A percentile compares a stretch with the other conserved stretches of the same genome.
These are phyloP conservation scores for Venturia pyrina DNA, from an alignment of 2,329 filamentous ascomycete genomes.

Conservation along the genomic window DNA sequence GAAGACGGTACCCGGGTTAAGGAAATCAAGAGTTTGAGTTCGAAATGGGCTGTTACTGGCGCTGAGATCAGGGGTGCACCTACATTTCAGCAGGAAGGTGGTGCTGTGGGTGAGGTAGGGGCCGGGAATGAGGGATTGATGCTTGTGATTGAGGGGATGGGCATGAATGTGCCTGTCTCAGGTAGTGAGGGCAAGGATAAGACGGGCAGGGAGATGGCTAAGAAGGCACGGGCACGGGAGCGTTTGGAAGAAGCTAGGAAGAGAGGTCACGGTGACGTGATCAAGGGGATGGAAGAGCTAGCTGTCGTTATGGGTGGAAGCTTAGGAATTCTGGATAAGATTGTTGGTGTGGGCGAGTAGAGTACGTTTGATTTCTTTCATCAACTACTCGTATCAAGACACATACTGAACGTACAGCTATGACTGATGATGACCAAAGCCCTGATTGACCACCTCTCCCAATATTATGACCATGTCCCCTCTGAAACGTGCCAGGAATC, in stretches of 20 bases:
- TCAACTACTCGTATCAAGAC: neutral
- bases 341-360: conserved; percentile 7
- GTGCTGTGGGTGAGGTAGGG: conserved; percentile 8
- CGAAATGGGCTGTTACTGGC: conserved; percentile 59
- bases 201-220: neutral
- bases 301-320: neutral
- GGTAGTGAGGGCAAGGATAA: neutral
- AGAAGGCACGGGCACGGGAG: conserved; percentile 4
- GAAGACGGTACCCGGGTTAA: conserved; percentile 43
- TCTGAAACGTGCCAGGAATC: neutral
- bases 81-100: conserved; percentile 44
- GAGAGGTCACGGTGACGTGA: conserved; percentile 6
- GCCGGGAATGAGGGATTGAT: conserved; percentile 41
- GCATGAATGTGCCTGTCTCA: conserved; percentile 13
- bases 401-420: neutral
- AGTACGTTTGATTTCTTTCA: neutral
- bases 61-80: conserved; percentile 49
- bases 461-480: too few relatives aligned
- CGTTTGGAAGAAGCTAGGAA: conserved; percentile 8
- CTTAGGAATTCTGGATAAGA: conserved; percentile 9
- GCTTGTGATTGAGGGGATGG: conserved; percentile 51
- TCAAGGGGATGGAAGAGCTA: conserved; percentile 9
- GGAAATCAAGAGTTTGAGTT: conserved; percentile 61
- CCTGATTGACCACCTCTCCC: neutral
- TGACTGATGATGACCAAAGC: neutral